Percentiles rank a stretch among this genome's conserved stretches.
These are phyloP conservation scores for Yamadazyma scolyti DNA, from an alignment of 805 yeast genomes.

Conservation along the genomic window DNA sequence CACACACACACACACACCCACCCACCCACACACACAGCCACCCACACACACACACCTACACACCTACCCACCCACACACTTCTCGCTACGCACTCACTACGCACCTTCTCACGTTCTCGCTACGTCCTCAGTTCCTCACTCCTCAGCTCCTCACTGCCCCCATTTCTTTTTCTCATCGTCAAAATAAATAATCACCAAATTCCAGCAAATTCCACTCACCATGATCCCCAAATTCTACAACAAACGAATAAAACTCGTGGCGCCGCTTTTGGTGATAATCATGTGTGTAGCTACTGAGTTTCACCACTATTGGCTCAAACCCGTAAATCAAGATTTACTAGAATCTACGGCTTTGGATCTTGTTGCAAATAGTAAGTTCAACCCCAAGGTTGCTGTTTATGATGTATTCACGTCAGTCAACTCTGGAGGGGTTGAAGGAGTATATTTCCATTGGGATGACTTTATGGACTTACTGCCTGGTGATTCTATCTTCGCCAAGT, in stretches of 20 bases:
- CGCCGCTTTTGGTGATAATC: slow-evolving; percentile 10
- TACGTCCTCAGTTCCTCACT: too few relatives aligned
- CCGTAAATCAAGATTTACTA: slow-evolving; percentile 19
- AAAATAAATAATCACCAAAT: too few relatives aligned
- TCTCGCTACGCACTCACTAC: too few relatives aligned
- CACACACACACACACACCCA: too few relatives aligned
- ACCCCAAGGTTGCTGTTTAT: slow-evolving; percentile 19
- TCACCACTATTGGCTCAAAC: slow-evolving; percentile 9
- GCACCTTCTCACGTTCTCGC: too few relatives aligned
- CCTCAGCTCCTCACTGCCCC: too few relatives aligned
- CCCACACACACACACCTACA: too few relatives aligned
- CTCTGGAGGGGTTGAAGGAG: slow-evolving; percentile 13
- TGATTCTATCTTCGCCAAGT: slow-evolving; percentile 14
- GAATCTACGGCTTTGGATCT: slow-evolving; percentile 20
- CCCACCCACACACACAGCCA: too few relatives aligned
- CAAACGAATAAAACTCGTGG: slow-evolving; percentile 14
- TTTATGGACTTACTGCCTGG: slow-evolving; percentile 31
- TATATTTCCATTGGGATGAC: slow-evolving; percentile 40
- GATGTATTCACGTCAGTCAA: slow-evolving; percentile 9
- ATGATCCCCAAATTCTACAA: slow-evolving; percentile 16
- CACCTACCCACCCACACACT: too few relatives aligned
- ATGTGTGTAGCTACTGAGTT: slow-evolving; percentile 10
- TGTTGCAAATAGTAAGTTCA: slow-evolving; percentile 19
- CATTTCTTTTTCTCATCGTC: too few relatives aligned
- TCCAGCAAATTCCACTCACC: slow-evolving; percentile 1